Conservation (phyloP, 495 filamentous ascomycete species). For the Aspergillus diversus region DNA sequence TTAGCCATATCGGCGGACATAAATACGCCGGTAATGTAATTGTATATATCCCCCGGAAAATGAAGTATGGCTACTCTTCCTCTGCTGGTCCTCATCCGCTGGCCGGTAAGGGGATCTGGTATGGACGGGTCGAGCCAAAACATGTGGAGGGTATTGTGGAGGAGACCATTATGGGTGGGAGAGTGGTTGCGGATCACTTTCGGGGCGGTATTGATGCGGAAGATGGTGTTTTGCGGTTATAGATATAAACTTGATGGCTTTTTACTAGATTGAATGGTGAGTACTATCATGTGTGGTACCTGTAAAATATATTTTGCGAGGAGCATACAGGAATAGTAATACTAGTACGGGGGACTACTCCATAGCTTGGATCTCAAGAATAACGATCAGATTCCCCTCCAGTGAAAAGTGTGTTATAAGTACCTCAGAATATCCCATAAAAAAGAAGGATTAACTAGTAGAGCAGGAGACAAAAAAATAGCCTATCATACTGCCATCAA, state of each 20-base stretch:
- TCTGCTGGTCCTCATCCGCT: slow-evolving; percentile 50
- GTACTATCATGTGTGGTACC: too few species aligned
- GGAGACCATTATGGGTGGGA: slow-evolving; percentile 76
- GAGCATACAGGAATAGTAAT: too few species aligned
- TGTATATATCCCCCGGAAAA: slow-evolving; percentile 75
- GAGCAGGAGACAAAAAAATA: too few species aligned
- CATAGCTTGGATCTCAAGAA: too few species aligned
- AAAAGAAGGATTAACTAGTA: too few species aligned
- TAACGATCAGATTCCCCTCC: too few species aligned
- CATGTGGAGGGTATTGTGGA: slow-evolving; percentile 85
- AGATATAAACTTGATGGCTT: slow-evolving; percentile 5
- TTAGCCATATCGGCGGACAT: slow-evolving; percentile 91
- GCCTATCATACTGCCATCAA: too few species aligned
- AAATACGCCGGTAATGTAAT: slow-evolving; percentile 95
- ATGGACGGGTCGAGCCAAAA: slow-evolving; percentile 82
- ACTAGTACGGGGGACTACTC: too few species aligned
- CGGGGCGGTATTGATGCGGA: slow-evolving; percentile 46
- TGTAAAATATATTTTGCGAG: too few species aligned
- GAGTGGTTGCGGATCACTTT: slow-evolving; percentile 76
- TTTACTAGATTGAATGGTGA: too few species aligned
- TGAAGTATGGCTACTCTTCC: slow-evolving; percentile 30
- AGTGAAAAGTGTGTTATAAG: too few species aligned
- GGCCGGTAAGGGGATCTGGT: slow-evolving; percentile 88
- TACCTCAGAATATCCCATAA: too few species aligned
- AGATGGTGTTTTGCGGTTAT: slow-evolving; percentile 45